Conservation (phyloP, 306 rosid genomes). For the Urtica urens region DNA sequence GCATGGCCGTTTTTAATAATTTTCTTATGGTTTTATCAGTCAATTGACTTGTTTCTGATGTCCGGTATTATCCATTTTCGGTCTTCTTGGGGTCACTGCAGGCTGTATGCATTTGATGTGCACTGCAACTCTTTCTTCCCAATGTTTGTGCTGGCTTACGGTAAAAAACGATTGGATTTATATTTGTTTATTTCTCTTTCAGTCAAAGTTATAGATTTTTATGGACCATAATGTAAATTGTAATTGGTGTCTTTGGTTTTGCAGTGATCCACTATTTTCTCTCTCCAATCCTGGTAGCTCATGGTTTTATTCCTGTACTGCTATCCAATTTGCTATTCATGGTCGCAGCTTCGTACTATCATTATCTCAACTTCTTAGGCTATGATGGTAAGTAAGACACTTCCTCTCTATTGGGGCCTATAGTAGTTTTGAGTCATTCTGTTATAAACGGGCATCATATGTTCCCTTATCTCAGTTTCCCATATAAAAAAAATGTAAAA, state of each 20-base stretch:
- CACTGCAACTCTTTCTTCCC: slow-evolving; percentile 99
- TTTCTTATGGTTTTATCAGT: not conserved
- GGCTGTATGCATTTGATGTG: slow-evolving; percentile 98
- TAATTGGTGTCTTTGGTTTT: slow-evolving; percentile 30
- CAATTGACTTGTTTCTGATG: slow-evolving; percentile 10
- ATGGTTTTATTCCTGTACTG: slow-evolving; percentile 81
- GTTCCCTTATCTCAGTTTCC: too few relatives aligned
- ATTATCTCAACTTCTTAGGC: slow-evolving; percentile 95
- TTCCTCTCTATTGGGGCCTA: too few relatives aligned
- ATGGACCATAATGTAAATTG: slow-evolving; percentile 18
- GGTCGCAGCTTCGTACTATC: slow-evolving; percentile 92
- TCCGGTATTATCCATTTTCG: slow-evolving; percentile 15
- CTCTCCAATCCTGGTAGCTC: slow-evolving; percentile 90
- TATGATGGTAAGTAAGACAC: slow-evolving; percentile 94
- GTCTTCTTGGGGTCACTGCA: slow-evolving; percentile 28
- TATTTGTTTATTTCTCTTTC: too few relatives aligned
- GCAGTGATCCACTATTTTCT: slow-evolving; percentile 96
- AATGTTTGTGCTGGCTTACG: slow-evolving; percentile 79
- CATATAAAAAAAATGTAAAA: too few relatives aligned
- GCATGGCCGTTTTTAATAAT: not conserved
- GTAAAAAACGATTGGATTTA: too few relatives aligned
- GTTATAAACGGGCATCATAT: too few relatives aligned
- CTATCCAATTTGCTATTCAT: slow-evolving; percentile 90
- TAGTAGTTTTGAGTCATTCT: too few relatives aligned
- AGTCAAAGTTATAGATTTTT: too few relatives aligned